These are phyloP conservation scores for Naegleria lovaniensis DNA, from an alignment of 208 protist genomes.

Conservation along the genomic window DNA sequence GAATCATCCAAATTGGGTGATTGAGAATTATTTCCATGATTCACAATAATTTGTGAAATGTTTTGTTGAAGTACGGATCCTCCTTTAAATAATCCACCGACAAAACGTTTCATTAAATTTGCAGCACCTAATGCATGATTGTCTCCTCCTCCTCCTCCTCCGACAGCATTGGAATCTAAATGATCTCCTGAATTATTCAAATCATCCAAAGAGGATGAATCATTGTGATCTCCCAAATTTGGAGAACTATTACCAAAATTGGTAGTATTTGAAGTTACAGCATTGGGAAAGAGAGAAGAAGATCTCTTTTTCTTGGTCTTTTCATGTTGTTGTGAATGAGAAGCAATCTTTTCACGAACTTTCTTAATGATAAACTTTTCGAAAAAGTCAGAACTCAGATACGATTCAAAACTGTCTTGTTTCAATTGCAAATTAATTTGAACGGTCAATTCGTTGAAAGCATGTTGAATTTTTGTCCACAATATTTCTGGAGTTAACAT, in stretches of 20 bases:
- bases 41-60: not conserved
- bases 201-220: not conserved
- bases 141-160: too few relatives aligned
- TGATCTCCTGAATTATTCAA: not conserved
- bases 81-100: not conserved
- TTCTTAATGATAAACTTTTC: slow-evolving; percentile 7
- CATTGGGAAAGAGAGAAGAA: not conserved
- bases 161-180: not conserved
- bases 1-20: not conserved
- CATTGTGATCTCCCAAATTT: not conserved
- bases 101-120: not conserved
- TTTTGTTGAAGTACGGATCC: not conserved
- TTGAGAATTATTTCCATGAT: not conserved
- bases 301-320: not conserved
- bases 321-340: not conserved
- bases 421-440: not conserved
- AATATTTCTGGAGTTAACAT: not conserved
- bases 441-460: not conserved
- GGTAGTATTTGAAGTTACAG: not conserved
- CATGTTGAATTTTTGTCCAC: not conserved
- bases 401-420: not conserved
- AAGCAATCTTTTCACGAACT: not conserved
- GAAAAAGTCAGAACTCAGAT: not conserved
- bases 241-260: not conserved
- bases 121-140: not conserved